Conservation (phyloP, 352 stramenopile genomes). For the Phytophthora palmivora region DNA sequence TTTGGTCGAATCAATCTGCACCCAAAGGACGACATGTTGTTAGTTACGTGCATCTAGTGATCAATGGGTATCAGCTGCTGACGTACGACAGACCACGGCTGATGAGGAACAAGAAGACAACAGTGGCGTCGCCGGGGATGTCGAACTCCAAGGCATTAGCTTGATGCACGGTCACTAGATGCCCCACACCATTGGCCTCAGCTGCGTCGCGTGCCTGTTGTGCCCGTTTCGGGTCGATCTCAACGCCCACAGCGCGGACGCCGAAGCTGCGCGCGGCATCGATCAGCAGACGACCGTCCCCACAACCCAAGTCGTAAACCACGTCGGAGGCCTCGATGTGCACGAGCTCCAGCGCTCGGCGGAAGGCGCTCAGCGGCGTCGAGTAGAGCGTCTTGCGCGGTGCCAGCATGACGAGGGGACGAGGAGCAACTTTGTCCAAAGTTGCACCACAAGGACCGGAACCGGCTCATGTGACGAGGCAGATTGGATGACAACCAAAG, state of each 20-base stretch:
- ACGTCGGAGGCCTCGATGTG: constrained; percentile 48
- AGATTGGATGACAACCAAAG: neutral
- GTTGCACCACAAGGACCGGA: constrained; percentile 23
- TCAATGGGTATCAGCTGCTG: neutral
- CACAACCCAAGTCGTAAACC: constrained; percentile 84
- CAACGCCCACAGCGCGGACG: constrained; percentile 68
- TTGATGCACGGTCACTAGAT: constrained; percentile 69
- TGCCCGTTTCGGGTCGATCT: constrained; percentile 65
- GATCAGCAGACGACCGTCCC: constrained; percentile 75
- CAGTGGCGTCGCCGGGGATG: constrained; percentile 57
- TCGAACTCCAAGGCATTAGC: constrained; percentile 81
- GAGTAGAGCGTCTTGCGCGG: constrained; percentile 84
- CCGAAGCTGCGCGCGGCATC: constrained; percentile 55
- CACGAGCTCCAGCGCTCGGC: constrained; percentile 61
- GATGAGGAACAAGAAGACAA: constrained; percentile 88
- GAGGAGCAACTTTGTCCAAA: constrained; percentile 23
- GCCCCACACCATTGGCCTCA: constrained; percentile 34
- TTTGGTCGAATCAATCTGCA: constrained; percentile 58
- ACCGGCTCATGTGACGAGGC: constrained; percentile 32
- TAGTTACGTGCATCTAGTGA: constrained; percentile 14
- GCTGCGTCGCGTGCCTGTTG: constrained; percentile 37
- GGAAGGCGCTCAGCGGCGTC: constrained; percentile 72
- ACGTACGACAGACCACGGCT: constrained; percentile 68
- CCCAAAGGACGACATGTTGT: constrained; percentile 8
- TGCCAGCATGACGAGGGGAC: constrained; percentile 60